Percentiles rank a stretch among this genome's conserved stretches.
Conservation (phyloP, 2,329 filamentous ascomycete genomes). For the Orbilia quercus region DNA sequence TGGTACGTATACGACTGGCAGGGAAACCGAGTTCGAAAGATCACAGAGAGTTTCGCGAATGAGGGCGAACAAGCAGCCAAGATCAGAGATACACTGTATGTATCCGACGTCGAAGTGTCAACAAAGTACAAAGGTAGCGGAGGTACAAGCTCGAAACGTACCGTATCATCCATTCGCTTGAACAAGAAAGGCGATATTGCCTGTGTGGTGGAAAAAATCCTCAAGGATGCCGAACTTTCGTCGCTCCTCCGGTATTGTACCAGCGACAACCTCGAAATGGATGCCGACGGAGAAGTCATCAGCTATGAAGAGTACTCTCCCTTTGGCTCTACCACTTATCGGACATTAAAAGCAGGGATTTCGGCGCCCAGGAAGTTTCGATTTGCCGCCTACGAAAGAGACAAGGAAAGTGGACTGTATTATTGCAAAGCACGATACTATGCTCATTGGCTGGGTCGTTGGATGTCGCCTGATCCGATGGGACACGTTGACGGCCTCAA, state of each 20-base stretch:
- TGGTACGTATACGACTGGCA: slow-evolving; percentile 59
- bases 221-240: not conserved
- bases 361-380: slow-evolving; percentile 60
- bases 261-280: slow-evolving; percentile 58
- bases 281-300: slow-evolving; percentile 58
- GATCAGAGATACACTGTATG: slow-evolving; percentile 9
- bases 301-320: slow-evolving; percentile 62
- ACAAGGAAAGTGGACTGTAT: slow-evolving; percentile 60
- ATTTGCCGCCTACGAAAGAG: slow-evolving; percentile 58
- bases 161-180: too few species aligned
- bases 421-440: slow-evolving; percentile 60
- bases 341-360: not conserved
- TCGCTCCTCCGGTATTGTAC: slow-evolving; percentile 2
- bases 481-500: slow-evolving; percentile 13
- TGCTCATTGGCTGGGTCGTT: slow-evolving; percentile 59
- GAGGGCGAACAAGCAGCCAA: slow-evolving; percentile 3
- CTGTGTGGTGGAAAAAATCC: too few species aligned
- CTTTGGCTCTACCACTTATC: slow-evolving; percentile 58
- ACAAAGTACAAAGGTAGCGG: too few species aligned
- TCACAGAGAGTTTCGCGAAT: slow-evolving; percentile 47
- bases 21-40: slow-evolving; percentile 59
- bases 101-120: slow-evolving; percentile 38
- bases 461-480: slow-evolving; percentile 59
- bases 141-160: too few species aligned
- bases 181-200: too few species aligned